phyloP scores from a whole-genome alignment of 768 basidiomycete genomes.

The Lentinus brumalis region DNA sequence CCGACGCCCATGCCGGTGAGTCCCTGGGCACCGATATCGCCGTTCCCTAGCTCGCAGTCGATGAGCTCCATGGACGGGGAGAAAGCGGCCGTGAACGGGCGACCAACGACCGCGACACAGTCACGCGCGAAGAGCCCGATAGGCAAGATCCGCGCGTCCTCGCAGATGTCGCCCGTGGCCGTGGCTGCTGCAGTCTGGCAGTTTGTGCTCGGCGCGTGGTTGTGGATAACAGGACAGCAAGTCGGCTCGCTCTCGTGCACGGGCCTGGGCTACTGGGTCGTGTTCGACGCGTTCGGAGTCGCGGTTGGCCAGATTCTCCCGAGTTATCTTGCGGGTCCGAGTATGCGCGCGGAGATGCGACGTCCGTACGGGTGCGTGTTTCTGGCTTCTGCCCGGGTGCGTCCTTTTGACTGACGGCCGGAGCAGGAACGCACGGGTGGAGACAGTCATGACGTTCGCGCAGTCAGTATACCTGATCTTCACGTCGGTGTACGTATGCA shows the following conservation, averaged over 20 bases:
- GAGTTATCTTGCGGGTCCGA: conserved; percentile 41
- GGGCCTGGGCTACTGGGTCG: conserved; percentile 94
- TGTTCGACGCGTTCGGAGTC: conserved; percentile 91
- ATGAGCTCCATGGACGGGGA: conserved; percentile 1
- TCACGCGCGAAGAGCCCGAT: conserved; percentile 19
- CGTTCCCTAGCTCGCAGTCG: conserved; percentile 28
- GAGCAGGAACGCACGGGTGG: conserved; percentile 62
- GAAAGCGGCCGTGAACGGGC: conserved; percentile 6
- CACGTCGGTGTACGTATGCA: conserved; percentile 92
- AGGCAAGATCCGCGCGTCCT: conserved; percentile 19
- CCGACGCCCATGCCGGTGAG: conserved; percentile 65
- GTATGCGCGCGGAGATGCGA: conserved; percentile 35
- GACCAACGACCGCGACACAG: conserved; percentile 2
- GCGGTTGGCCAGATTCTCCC: conserved; percentile 50
- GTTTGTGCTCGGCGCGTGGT: conserved; percentile 65
- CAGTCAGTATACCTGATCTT: conserved; percentile 95
- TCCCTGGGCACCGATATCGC: conserved; percentile 66
- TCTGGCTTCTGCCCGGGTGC: conserved; percentile 24
- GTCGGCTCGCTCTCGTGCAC: conserved; percentile 85
- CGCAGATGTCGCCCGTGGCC: conserved; percentile 20
- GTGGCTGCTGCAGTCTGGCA: conserved; percentile 30
- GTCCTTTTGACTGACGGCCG: background rate
- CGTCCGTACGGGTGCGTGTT: conserved; percentile 65
- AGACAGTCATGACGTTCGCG: conserved; percentile 78
- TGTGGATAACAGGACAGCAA: conserved; percentile 92